These are phyloP conservation scores for Fraxinus nigra DNA, from an alignment of 305 asterid species.

Conservation along the genomic window DNA sequence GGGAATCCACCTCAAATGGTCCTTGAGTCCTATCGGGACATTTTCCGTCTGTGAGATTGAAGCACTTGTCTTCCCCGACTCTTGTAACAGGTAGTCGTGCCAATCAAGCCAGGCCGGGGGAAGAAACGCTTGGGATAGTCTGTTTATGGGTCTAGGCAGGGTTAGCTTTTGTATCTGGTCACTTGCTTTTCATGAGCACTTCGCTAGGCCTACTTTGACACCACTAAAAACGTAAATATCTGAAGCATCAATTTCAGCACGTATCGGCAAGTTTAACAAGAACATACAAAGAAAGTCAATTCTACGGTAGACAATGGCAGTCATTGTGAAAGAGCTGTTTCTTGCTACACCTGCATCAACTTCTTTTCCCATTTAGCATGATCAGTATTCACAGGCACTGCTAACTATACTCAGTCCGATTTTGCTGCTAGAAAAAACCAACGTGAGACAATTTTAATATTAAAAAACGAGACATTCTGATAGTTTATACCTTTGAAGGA, in stretches of 20 bases:
- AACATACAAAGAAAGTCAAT: background rate
- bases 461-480: background rate
- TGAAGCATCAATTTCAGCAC: background rate
- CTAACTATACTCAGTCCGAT: background rate
- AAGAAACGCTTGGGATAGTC: background rate
- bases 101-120: background rate
- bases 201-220: background rate
- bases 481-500: background rate
- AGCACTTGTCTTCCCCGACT: background rate
- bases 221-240: background rate
- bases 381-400: background rate
- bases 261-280: background rate
- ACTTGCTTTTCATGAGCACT: background rate
- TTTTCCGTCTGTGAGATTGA: background rate
- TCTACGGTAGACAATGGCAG: background rate
- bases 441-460: background rate
- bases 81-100: background rate
- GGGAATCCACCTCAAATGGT: background rate
- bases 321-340: background rate
- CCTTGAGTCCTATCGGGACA: background rate
- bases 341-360: background rate
- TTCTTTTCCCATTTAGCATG: background rate
- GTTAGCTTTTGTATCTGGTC: background rate
- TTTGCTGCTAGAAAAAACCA: background rate
- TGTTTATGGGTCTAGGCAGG: background rate